phyloP scores from a whole-genome alignment of 805 yeast species.

The Suhomyces faveliae region DNA sequence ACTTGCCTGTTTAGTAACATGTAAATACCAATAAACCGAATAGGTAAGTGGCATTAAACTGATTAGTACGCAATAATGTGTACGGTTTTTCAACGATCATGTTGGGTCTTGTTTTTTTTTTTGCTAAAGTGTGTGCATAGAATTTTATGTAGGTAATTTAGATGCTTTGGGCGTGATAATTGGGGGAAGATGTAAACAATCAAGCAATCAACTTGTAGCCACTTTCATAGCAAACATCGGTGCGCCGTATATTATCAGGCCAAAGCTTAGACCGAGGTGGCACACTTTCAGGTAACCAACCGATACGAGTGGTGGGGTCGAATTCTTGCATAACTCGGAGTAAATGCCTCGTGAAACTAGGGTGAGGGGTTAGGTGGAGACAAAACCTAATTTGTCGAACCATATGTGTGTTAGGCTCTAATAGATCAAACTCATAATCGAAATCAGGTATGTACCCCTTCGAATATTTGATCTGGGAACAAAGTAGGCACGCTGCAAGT shows the following conservation, averaged over 20 bases:
- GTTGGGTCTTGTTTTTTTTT: background rate
- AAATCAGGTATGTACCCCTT: background rate
- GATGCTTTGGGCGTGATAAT: background rate
- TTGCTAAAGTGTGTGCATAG: background rate
- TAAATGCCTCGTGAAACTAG: background rate
- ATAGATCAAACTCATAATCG: background rate
- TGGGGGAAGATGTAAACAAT: background rate
- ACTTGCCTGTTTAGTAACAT: background rate
- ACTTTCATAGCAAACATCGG: background rate
- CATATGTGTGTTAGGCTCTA: background rate
- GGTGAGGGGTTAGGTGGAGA: background rate
- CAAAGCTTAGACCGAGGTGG: background rate
- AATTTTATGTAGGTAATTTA: background rate
- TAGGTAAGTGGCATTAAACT: background rate
- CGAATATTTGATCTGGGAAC: constrained; percentile 1
- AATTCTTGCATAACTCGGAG: background rate
- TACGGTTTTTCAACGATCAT: background rate
- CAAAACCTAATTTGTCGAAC: background rate
- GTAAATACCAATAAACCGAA: background rate
- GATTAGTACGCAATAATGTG: background rate
- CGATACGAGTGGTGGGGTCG: background rate
- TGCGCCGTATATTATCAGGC: background rate
- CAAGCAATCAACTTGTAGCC: background rate
- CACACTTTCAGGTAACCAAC: background rate
- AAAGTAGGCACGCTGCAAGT: constrained; percentile 5